These are phyloP conservation scores for Saraca asoca DNA, from an alignment of 331 rosid genomes.

Conservation along the genomic window DNA sequence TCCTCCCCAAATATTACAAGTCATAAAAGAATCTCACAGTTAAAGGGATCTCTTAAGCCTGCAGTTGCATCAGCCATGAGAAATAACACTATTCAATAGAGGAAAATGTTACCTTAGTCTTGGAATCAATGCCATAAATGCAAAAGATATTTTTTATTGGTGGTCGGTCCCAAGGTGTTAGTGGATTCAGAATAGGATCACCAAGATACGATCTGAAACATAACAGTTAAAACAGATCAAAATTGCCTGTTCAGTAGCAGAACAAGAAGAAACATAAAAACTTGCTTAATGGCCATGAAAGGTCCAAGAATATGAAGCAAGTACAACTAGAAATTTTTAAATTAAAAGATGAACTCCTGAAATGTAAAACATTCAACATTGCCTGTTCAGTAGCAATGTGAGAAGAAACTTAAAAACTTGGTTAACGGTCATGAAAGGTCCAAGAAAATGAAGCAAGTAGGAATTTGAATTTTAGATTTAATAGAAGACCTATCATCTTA, in stretches of 20 bases:
- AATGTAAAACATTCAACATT: not conserved
- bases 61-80: conserved; percentile 24
- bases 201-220: conserved; percentile 76
- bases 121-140: conserved; percentile 77
- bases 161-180: conserved; percentile 98
- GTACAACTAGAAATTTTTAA: conserved; percentile 8
- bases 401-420: conserved; percentile 23
- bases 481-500: not conserved
- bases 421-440: conserved; percentile 4
- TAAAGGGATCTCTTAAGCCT: conserved; percentile 23
- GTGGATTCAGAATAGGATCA: conserved; percentile 90
- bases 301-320: conserved; percentile 13
- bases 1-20: conserved; percentile 35
- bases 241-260: conserved; percentile 22
- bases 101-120: conserved; percentile 74
- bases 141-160: conserved; percentile 89
- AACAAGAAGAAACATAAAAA: conserved; percentile 25
- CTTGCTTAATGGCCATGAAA: conserved; percentile 10
- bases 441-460: conserved; percentile 12
- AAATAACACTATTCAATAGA: conserved; percentile 21
- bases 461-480: conserved; percentile 9
- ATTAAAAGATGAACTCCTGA: no score
- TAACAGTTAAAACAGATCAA: conserved; percentile 28
- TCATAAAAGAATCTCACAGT: conserved; percentile 35
- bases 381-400: conserved; percentile 28